These are phyloP conservation scores for Selenicereus undatus DNA, from an alignment of 148 eudicot species.

Conservation along the genomic window DNA sequence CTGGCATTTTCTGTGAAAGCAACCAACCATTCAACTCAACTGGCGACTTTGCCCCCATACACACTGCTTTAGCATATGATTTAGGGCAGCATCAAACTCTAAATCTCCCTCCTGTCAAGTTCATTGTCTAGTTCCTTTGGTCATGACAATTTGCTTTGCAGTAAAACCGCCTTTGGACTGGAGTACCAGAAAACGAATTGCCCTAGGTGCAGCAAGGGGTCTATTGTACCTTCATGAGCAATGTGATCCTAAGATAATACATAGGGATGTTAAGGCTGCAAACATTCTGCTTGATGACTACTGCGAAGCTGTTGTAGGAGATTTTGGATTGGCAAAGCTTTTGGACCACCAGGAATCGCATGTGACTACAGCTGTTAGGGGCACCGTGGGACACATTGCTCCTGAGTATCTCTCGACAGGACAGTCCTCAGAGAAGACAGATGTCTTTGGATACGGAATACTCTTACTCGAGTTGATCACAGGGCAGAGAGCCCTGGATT, in stretches of 20 bases:
- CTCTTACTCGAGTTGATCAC: constrained; percentile 75
- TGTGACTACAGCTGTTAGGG: constrained; percentile 77
- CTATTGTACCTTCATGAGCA: constrained; percentile 91
- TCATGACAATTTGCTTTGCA: constrained; percentile 30
- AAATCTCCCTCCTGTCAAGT: background rate
- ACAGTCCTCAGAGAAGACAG: constrained; percentile 85
- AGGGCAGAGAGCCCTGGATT: constrained; percentile 76
- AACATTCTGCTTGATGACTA: constrained; percentile 83
- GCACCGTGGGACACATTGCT: constrained; percentile 83
- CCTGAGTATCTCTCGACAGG: constrained; percentile 86
- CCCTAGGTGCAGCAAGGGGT: constrained; percentile 92
- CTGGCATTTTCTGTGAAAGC: background rate
- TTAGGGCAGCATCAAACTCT: no score
- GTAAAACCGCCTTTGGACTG: constrained; percentile 85
- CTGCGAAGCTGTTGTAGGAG: constrained; percentile 90
- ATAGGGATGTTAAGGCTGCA: constrained; percentile 97
- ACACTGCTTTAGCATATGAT: no score
- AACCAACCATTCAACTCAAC: background rate
- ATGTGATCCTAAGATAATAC: constrained; percentile 96
- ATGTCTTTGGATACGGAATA: constrained; percentile 77
- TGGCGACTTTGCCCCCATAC: no score
- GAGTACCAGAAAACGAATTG: constrained; percentile 79
- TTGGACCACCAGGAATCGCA: constrained; percentile 80
- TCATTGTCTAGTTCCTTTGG: background rate
- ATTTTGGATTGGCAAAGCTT: constrained; percentile 82